Evolutionary conservation across 2,329 filamentous ascomycete genomes (phyloP).

Genomic region (Exutisphaerella laricina): DNA sequence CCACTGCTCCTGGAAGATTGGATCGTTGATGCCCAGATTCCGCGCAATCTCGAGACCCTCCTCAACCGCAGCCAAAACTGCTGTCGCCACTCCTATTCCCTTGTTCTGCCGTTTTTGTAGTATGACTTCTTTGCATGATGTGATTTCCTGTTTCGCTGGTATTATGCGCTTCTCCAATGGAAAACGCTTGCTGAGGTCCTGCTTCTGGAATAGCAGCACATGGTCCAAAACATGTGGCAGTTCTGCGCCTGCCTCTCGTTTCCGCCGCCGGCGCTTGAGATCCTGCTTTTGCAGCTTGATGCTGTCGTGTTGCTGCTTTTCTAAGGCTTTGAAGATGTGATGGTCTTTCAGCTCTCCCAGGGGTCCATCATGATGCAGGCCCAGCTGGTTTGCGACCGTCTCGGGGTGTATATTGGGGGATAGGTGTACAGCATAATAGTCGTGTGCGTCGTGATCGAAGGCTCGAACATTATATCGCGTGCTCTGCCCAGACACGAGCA

Average conservation of each 20-base stretch:
- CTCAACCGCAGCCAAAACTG: slow-evolving; percentile 42
- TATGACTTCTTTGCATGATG: slow-evolving; percentile 4
- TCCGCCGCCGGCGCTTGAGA: slow-evolving; percentile 55
- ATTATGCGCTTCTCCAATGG: slow-evolving; percentile 54
- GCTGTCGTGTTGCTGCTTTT: slow-evolving; percentile 50
- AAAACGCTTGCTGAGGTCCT: slow-evolving; percentile 53
- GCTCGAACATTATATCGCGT: slow-evolving; percentile 3
- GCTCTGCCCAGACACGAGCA: slow-evolving; percentile 1
- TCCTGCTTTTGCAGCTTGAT: slow-evolving; percentile 46
- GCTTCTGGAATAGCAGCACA: slow-evolving; percentile 75
- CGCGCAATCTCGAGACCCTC: slow-evolving; percentile 57
- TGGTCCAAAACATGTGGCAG: slow-evolving; percentile 59
- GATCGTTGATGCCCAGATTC: slow-evolving; percentile 72
- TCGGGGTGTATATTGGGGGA: slow-evolving; percentile 59
- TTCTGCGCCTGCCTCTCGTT: slow-evolving; percentile 48
- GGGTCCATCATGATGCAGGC: slow-evolving; percentile 72
- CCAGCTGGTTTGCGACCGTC: slow-evolving; percentile 65
- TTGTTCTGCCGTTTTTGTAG: slow-evolving; percentile 9
- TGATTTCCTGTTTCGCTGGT: slow-evolving; percentile 4
- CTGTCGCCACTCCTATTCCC: neutral
- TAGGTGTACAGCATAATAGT: slow-evolving; percentile 92
- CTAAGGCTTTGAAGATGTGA: slow-evolving; percentile 73
- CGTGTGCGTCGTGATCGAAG: slow-evolving; percentile 61
- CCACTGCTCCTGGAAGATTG: slow-evolving; percentile 93
- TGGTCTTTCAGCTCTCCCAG: slow-evolving; percentile 74